Percentiles rank a stretch among this genome's conserved stretches.
phyloP scores from a whole-genome alignment of 164 flowering plant genomes.

The Liquidambar formosana region DNA sequence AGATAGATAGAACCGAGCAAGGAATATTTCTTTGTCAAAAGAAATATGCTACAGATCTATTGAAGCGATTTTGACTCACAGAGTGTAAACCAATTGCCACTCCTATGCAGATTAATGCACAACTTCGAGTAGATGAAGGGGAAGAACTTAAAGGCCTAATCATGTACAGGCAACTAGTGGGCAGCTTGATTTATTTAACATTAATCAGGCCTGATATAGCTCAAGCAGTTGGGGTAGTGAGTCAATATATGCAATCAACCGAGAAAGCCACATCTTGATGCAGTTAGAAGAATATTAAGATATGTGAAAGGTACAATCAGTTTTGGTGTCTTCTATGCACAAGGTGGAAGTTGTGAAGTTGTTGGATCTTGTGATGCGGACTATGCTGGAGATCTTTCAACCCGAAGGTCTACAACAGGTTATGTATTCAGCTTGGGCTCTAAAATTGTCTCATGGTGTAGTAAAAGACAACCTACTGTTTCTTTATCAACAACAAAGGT shows the following conservation, averaged over 20 bases:
- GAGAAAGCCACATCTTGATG: constrained; percentile 9
- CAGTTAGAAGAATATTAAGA: neutral
- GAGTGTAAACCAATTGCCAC: constrained; percentile 4
- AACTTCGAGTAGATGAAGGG: constrained; percentile 3
- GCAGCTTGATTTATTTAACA: constrained; percentile 19
- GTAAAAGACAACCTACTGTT: constrained; percentile 17
- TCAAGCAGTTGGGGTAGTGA: constrained; percentile 8
- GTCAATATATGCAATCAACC: too few species aligned
- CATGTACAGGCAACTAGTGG: constrained; percentile 14
- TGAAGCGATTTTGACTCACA: neutral
- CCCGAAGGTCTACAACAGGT: constrained; percentile 23
- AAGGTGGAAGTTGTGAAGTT: neutral
- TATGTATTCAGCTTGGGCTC: constrained; percentile 20
- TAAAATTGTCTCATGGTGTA: constrained; percentile 17
- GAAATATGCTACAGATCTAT: constrained; percentile 5
- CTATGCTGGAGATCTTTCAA: constrained; percentile 25
- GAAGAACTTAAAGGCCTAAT: neutral
- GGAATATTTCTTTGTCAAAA: constrained; percentile 14
- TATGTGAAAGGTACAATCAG: constrained; percentile 4
- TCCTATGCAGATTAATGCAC: constrained; percentile 1
- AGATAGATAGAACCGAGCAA: constrained; percentile 3
- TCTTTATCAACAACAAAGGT: too few species aligned
- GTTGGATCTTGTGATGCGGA: constrained; percentile 26
- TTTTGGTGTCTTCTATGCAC: neutral
- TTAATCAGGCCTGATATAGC: constrained; percentile 10